Percentiles rank a stretch among this genome's conserved stretches.
Evolutionary conservation across 495 filamentous ascomycete genomes (phyloP).

Genomic region (Talaromyces nanjingensis): DNA sequence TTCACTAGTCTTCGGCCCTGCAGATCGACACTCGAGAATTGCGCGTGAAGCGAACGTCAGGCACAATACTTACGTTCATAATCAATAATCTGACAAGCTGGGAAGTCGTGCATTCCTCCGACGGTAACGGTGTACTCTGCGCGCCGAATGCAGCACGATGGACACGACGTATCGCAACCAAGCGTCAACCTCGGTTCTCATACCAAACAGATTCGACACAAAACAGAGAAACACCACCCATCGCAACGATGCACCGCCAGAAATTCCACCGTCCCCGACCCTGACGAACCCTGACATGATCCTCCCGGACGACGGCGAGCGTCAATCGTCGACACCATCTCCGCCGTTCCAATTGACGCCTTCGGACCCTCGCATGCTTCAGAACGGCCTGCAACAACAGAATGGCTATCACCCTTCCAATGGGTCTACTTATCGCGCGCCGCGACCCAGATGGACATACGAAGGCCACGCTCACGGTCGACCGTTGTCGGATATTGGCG

Average conservation of each 20-base stretch:
- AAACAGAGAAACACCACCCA: not conserved
- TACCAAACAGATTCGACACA: constrained; percentile 9
- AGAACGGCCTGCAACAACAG: constrained; percentile 1
- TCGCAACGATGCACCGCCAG: constrained; percentile 4
- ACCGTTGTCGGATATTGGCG: constrained; percentile 67
- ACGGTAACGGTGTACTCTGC: not conserved
- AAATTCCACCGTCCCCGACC: constrained; percentile 61
- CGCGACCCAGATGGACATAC: constrained; percentile 43
- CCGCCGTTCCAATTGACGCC: constrained; percentile 26
- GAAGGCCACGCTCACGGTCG: constrained; percentile 51
- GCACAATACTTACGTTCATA: not conserved
- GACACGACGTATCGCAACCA: not conserved
- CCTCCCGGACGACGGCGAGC: constrained; percentile 58
- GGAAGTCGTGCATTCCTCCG: not conserved
- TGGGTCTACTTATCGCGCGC: constrained; percentile 21
- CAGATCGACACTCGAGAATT: not conserved
- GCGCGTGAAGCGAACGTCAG: not conserved
- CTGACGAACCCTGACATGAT: constrained; percentile 95
- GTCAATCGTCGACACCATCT: constrained; percentile 47
- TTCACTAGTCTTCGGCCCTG: not conserved
- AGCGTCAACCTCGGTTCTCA: constrained; percentile 8
- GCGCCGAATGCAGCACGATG: not conserved
- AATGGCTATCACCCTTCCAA: not conserved
- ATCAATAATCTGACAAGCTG: not conserved
- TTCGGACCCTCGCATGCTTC: not conserved